Percentiles rank a stretch among this genome's conserved stretches.
Conservation (phyloP, 2,329 filamentous ascomycete genomes). For the Colletotrichum sidae region DNA sequence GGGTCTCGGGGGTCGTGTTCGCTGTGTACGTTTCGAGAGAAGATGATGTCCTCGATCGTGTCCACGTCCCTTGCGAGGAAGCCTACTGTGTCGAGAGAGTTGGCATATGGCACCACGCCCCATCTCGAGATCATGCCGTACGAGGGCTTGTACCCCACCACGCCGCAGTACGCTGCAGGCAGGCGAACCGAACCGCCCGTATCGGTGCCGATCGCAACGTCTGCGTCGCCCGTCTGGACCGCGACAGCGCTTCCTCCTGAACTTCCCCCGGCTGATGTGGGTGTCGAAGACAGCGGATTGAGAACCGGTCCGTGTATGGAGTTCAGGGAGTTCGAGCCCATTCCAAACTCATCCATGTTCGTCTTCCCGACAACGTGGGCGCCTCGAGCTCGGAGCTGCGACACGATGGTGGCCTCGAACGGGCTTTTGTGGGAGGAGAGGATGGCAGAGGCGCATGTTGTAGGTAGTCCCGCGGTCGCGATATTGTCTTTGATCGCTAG, state of each 20-base stretch:
- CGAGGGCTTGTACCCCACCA: conserved; percentile 89
- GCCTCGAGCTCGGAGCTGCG: conserved; percentile 72
- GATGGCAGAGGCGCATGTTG: conserved; percentile 85
- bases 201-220: conserved; percentile 86
- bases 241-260: conserved; percentile 94
- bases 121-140: conserved; percentile 89
- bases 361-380: conserved; percentile 80
- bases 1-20: conserved; percentile 78
- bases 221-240: conserved; percentile 70
- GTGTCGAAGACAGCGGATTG: conserved; percentile 54
- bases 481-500: conserved; percentile 85
- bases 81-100: conserved; percentile 91
- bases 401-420: conserved; percentile 84
- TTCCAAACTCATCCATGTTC: conserved; percentile 96
- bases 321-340: conserved; percentile 86
- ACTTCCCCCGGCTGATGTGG: conserved; percentile 83
- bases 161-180: conserved; percentile 87
- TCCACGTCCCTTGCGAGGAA: conserved; percentile 70
- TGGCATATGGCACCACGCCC: conserved; percentile 91
- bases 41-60: conserved; percentile 62
- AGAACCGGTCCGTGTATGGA: conserved; percentile 76
- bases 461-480: conserved; percentile 71
- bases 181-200: conserved; percentile 91
- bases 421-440: conserved; percentile 79
- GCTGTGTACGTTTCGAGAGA: conserved; percentile 60